Base-by-base conservation (phyloP, 2,329 filamentous ascomycete species). In the Cordyceps cateniannulata region DNA sequence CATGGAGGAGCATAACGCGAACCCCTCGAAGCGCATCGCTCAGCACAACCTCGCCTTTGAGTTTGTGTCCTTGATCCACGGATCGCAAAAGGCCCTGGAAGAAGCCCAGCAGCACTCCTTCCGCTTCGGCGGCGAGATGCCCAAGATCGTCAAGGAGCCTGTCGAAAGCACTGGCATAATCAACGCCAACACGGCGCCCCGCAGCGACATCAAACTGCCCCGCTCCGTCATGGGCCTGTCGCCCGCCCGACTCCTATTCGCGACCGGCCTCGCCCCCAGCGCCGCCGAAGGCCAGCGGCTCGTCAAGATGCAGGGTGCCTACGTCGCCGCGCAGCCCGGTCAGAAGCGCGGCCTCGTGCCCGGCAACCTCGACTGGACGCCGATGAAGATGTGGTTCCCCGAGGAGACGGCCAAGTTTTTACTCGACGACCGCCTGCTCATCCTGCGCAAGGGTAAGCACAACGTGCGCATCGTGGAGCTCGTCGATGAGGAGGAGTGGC, bases 21-120 rank as follows among this genome's bases (percentile, higher is more conserved):
- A 93, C 60, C 89, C 90, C 0, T 81, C 86, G 1, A 85, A 87
- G 73, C 85, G 95, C 32, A 71, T 85, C 60, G 92, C 93, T 3
- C 93, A 99, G 67, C 93, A 96, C 69, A 77, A 81, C 0, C 83
- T 99, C 2, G 95, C 95, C 1, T 84, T 79, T 55, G 93, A 99
- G 70, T 88, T 98, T 24, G 79, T 96, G 0, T 82, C 87, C 54
- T 80, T 99, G 2, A 83, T 92, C 1, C 92, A 98, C 69, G 91
- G 93, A 16, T 71, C 77, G 0, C 68, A 81, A 8, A 82, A 82
- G 63, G 91, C 93, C 0, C 71, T 82, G 16, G 77, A 82, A 24
- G 86, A 90, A 7, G 84, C 86, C 62, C 62, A 73, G 32, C 76
- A 80, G 64, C 85, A 88, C 69, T 71, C 70, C 53, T 72, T 76